Percentiles rank a stretch among this genome's conserved stretches.
Evolutionary conservation across 495 filamentous ascomycete species (phyloP).

Genomic region (Pseudotulostoma volvatum): DNA sequence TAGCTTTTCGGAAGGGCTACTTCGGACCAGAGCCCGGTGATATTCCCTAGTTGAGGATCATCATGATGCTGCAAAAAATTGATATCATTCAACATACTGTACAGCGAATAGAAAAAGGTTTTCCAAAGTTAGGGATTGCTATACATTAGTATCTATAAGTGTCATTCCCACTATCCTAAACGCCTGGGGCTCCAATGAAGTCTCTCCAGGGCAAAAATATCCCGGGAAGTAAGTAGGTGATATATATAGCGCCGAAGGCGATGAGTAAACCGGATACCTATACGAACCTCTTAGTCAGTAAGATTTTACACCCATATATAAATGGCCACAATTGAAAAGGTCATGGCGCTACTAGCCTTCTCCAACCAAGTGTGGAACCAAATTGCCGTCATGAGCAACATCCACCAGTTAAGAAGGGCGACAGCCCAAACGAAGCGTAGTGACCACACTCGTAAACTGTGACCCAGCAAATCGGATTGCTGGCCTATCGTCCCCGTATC

Average conservation of each 20-base stretch:
- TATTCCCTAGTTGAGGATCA: slow-evolving; percentile 3
- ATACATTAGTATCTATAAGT: no score
- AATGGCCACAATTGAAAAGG: no score
- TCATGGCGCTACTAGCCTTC: slow-evolving; percentile 58
- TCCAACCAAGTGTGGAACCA: slow-evolving; percentile 99
- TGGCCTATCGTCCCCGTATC: slow-evolving; percentile 39
- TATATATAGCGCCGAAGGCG: slow-evolving; percentile 50
- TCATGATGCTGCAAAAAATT: no score
- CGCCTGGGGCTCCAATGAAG: slow-evolving; percentile 61
- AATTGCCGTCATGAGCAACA: slow-evolving; percentile 93
- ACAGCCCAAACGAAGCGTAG: slow-evolving; percentile 33
- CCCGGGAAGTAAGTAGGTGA: slow-evolving; percentile 63
- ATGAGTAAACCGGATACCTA: slow-evolving; percentile 59
- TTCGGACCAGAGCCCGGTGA: slow-evolving; percentile 20
- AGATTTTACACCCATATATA: no score
- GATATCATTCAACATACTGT: no score
- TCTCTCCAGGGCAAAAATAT: slow-evolving; percentile 42
- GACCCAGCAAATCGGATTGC: slow-evolving; percentile 9
- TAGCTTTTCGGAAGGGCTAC: slow-evolving; percentile 24
- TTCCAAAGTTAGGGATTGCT: no score
- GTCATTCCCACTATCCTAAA: slow-evolving; percentile 30
- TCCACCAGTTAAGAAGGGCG: slow-evolving; percentile 60
- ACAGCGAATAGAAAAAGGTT: no score
- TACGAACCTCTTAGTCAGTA: slow-evolving; percentile 11
- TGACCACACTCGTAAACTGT: slow-evolving; percentile 28